Conservation (phyloP, 495 filamentous ascomycete species). For the Daldinia loculata region DNA sequence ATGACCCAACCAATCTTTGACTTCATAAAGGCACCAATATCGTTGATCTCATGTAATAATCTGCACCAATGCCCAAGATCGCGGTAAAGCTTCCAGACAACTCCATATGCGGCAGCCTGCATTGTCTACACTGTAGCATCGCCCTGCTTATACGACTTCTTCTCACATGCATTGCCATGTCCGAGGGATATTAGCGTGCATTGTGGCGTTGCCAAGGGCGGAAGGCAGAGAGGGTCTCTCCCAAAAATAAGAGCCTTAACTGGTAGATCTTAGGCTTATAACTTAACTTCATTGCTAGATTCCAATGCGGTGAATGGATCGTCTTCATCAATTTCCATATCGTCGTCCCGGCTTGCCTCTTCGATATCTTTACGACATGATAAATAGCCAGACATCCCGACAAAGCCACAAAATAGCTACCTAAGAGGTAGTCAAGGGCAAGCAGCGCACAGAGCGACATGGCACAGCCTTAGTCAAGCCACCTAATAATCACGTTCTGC, state of each 20-base stretch:
- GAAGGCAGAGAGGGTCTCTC: conserved; percentile 24
- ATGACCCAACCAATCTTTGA: conserved; percentile 8
- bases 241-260: conserved; percentile 24
- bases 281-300: neutral
- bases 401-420: conserved; percentile 53
- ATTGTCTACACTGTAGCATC: conserved; percentile 51
- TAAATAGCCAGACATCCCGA: conserved; percentile 65
- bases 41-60: conserved; percentile 62
- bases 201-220: conserved; percentile 8
- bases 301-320: conserved; percentile 21
- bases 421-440: conserved; percentile 42
- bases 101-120: conserved; percentile 44
- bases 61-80: conserved; percentile 47
- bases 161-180: conserved; percentile 55
- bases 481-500: conserved; percentile 56
- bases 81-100: conserved; percentile 57
- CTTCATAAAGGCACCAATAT: conserved; percentile 45
- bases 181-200: conserved; percentile 56
- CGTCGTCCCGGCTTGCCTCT: neutral
- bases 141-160: conserved; percentile 33
- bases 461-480: conserved; percentile 65
- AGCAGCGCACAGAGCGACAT: conserved; percentile 58
- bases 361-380: conserved; percentile 55
- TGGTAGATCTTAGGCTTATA: conserved; percentile 9
- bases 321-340: neutral